Evolutionary conservation across 306 rosid genomes (phyloP).

Genomic region (Rubus parviflorus): DNA sequence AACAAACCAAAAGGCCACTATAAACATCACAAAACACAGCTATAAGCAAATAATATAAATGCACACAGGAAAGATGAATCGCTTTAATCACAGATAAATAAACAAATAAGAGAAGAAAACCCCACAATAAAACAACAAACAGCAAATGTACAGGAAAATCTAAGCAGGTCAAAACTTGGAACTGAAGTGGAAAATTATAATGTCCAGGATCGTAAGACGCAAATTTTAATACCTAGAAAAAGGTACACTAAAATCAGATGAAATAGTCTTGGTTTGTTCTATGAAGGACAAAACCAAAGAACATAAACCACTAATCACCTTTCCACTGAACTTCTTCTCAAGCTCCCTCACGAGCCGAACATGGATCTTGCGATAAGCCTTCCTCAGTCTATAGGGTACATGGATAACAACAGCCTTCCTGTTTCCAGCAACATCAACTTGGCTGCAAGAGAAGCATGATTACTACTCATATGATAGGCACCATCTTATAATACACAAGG

Average conservation of each 20-base stretch:
- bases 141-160: not conserved
- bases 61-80: not conserved
- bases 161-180: not conserved
- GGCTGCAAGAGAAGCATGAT: conserved; percentile 36
- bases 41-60: not conserved
- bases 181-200: not conserved
- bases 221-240: not conserved
- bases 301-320: conserved; percentile 32
- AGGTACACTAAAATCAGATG: not conserved
- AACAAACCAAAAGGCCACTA: not conserved
- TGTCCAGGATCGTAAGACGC: not conserved
- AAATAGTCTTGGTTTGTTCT: not conserved
- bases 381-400: conserved; percentile 69
- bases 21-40: not conserved
- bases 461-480: not conserved
- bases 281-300: not conserved
- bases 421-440: conserved; percentile 57
- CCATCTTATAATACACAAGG: not conserved
- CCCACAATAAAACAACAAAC: not conserved
- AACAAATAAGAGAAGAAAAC: not conserved
- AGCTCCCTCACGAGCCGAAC: conserved; percentile 67
- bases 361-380: conserved; percentile 68
- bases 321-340: conserved; percentile 78
- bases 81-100: not conserved
- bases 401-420: conserved; percentile 70